phyloP scores from a whole-genome alignment of 2,329 filamentous ascomycete species.

The Pseudopithomyces chartarum region DNA sequence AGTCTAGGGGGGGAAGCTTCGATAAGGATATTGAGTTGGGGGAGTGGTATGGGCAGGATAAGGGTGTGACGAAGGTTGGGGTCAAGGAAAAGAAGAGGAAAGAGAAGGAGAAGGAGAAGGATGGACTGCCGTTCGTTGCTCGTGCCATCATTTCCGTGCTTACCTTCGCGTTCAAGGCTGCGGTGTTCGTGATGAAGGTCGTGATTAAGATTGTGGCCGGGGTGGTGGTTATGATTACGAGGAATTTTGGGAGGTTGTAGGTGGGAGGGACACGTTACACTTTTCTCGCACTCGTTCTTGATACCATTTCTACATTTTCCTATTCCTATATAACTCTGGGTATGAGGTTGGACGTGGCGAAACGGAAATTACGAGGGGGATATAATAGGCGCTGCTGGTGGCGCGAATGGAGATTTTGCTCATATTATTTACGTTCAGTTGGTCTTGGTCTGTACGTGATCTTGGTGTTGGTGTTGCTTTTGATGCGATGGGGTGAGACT shows the following conservation, averaged over 20 bases:
- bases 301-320: too few relatives aligned
- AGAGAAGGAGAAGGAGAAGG: slow-evolving; percentile 31
- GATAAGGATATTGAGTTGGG: slow-evolving; percentile 47
- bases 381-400: too few relatives aligned
- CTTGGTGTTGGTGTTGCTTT: too few relatives aligned
- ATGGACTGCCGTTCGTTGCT: slow-evolving; percentile 46
- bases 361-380: too few relatives aligned
- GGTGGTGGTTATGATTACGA: slow-evolving; percentile 45
- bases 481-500: too few relatives aligned
- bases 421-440: too few relatives aligned
- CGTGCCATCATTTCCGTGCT: slow-evolving; percentile 47
- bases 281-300: too few relatives aligned
- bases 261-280: neutral
- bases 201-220: slow-evolving; percentile 49
- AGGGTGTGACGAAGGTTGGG: slow-evolving; percentile 9
- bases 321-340: too few relatives aligned
- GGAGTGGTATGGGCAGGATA: slow-evolving; percentile 42
- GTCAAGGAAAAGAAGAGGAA: neutral
- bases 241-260: slow-evolving; percentile 43
- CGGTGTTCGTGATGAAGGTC: slow-evolving; percentile 49
- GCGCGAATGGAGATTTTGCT: too few relatives aligned
- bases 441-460: too few relatives aligned
- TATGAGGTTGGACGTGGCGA: too few relatives aligned
- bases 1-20: slow-evolving; percentile 15
- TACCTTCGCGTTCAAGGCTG: slow-evolving; percentile 49